Evolutionary conservation across 2,329 filamentous ascomycete genomes (phyloP), one percentile per base, ranked within the genome.

Genomic region (Stenocarpella maydis): DNA sequence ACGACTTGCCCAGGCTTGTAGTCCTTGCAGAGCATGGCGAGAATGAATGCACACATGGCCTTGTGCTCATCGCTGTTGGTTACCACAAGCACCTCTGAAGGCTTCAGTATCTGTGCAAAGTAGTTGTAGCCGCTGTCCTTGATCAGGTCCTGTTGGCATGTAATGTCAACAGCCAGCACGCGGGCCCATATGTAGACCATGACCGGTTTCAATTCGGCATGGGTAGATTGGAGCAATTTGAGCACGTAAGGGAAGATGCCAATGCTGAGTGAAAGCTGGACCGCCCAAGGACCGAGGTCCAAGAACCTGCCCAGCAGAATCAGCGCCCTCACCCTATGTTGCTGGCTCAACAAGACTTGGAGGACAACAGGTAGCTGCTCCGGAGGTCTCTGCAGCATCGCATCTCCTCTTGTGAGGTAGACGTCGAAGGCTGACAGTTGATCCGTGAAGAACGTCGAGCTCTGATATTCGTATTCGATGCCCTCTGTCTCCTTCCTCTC

Each of bases 111-210:
- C 72, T 91, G 91, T 65, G 96, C 94, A 79, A 99, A 99, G 81
- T 99, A 99, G 76, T 94, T 93, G 77, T 97, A 98, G 8, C 96
- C 96, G 75, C 95, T 97, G 77, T 99, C 96, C 80, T 98, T 98
- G 74, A 98, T 89, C 15, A 99, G 84, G 78, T 99, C 96, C 72
- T 91, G 90, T 79, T 99, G 96, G 76, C 96, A 98, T 1, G 93
- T 93, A 70, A 96, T 91, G 77, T 99, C 96, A 7, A 99, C 96
- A 9, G 96, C 96, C 73, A 99, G 88, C 52, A 99, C 94, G 60
- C 96, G 89, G 7, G 96, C 95, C 96, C 96, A 99, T 72, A 99
- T 99, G 80, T 98, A 99, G 6, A 99, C 95, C 96, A 99, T 98
- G 71, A 98, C 95, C 0, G 96, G 95, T 77, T 98, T 98, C 71